These are phyloP conservation scores for Yamadazyma endophytica DNA, from an alignment of 805 yeast species.

Conservation along the genomic window DNA sequence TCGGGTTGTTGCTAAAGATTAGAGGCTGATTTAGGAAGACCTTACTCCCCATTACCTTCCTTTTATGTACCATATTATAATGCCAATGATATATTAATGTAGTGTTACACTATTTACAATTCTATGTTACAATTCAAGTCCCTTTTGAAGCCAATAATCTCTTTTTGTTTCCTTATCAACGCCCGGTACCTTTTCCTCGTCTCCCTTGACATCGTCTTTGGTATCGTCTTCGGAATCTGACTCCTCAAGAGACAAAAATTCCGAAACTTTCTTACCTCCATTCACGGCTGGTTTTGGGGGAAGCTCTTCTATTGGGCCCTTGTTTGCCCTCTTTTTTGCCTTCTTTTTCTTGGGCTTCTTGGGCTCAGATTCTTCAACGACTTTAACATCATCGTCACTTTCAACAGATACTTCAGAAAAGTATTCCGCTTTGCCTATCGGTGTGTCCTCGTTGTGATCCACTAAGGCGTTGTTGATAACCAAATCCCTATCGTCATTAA, in stretches of 20 bases:
- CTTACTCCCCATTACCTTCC: background rate
- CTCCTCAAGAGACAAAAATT: constrained; percentile 3
- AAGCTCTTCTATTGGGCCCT: too few species aligned
- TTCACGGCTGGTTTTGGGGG: too few species aligned
- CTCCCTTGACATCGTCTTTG: constrained; percentile 5
- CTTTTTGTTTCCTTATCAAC: constrained; percentile 32
- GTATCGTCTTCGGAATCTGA: constrained; percentile 8
- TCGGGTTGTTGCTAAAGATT: constrained; percentile 6
- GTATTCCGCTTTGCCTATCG: constrained; percentile 16
- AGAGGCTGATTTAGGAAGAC: background rate
- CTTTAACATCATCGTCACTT: constrained; percentile 20
- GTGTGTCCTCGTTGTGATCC: constrained; percentile 15
- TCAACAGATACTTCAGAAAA: constrained; percentile 42
- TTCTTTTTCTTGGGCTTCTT: constrained; percentile 3
- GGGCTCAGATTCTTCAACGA: constrained; percentile 2
- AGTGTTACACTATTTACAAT: constrained; percentile 1
- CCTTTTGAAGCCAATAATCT: constrained; percentile 41
- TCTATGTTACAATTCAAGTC: constrained; percentile 24
- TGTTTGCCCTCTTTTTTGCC: constrained; percentile 12
- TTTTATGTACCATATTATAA: constrained; percentile 1
- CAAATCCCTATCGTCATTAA: constrained; percentile 65
- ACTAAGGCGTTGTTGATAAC: constrained; percentile 59
- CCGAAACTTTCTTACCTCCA: constrained; percentile 3
- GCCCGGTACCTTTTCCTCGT: constrained; percentile 3
- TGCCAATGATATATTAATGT: constrained; percentile 2